Conservation (phyloP, 371 early-diverging fungal genomes). For the Gilbertella persicaria region DNA sequence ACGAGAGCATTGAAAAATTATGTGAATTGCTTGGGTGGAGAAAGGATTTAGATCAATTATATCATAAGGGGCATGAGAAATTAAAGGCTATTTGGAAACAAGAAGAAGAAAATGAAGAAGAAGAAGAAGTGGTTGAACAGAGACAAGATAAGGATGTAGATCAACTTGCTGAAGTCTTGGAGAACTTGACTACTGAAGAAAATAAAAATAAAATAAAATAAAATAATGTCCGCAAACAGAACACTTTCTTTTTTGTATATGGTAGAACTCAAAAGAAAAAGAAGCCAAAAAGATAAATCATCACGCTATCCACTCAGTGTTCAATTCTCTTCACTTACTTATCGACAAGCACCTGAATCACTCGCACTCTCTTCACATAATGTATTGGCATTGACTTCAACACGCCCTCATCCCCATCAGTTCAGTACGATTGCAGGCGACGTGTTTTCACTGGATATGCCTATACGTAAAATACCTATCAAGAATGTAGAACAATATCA, state of each 20-base stretch:
- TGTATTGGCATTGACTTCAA: slow-evolving; percentile 29
- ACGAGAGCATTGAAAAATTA: slow-evolving; percentile 70
- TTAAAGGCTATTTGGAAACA: slow-evolving; percentile 51
- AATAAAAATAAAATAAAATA: no score
- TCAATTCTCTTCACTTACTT: slow-evolving; percentile 27
- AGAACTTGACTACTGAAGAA: slow-evolving; percentile 26
- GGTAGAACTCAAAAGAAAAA: slow-evolving; percentile 2
- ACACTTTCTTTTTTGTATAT: not conserved
- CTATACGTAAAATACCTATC: slow-evolving; percentile 27
- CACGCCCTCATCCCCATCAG: slow-evolving; percentile 26
- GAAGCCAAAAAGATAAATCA: slow-evolving; percentile 1
- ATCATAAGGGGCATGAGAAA: slow-evolving; percentile 38
- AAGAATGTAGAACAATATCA: slow-evolving; percentile 38
- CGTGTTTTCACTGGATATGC: slow-evolving; percentile 24
- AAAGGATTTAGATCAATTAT: slow-evolving; percentile 41
- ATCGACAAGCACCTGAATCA: slow-evolving; percentile 34
- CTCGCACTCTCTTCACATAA: slow-evolving; percentile 35
- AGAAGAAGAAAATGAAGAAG: slow-evolving; percentile 37
- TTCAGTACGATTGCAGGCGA: slow-evolving; percentile 38
- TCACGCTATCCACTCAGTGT: slow-evolving; percentile 13
- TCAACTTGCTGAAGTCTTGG: slow-evolving; percentile 36
- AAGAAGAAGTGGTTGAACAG: slow-evolving; percentile 24
- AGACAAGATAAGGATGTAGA: slow-evolving; percentile 36
- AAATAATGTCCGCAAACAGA: no score
- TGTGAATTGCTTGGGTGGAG: slow-evolving; percentile 51